Evolutionary conservation across 2,329 filamentous ascomycete species (phyloP), one percentile per base, ranked within the genome.

Genomic region (Atkinsonella texensis): DNA sequence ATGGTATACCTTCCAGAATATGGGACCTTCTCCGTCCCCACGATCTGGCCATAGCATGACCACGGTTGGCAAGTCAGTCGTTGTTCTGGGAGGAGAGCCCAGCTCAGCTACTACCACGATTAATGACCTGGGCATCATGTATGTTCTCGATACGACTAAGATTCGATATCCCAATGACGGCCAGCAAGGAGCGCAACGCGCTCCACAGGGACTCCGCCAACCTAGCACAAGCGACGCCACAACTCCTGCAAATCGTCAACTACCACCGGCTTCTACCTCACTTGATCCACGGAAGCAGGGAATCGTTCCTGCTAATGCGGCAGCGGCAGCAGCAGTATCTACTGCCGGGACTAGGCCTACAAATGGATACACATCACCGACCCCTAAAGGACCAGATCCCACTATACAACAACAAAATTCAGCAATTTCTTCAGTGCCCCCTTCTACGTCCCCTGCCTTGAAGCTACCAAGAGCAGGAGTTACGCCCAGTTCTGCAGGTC

Each of bases 1-100:
- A 54, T 98, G 93, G 93, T 98, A 97, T 67, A 98, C 93, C 38
- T 98, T 98, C 69, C 93, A 98, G 64, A 98, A 98, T 64, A 98
- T 98, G 93, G 93, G 93, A 0, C 90, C 90, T 3, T 94, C 90
- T 1, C 93, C 93, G 0, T 96, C 90, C 3, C 84, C 93, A 33
- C 80, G 93, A 54, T 97, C 91, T 15, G 93, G 93, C 1, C 93
- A 98, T 67, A 96, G 89, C 67, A 97, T 98, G 93, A 97, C 93
- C 2, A 84, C 89, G 2, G 88, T 91, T 56, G 89, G 88, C 32
- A 96, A 95, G 67, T 87, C 90, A 54, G 84, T 98, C 56, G 84
- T 97, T 46, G 88, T 97, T 41, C 75, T 97, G 33, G 94, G 88
- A 39, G 93, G 93, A 57, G 94, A 98, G 67, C 93, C 93, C 13